Conservation (phyloP, 139 green algal genomes). For the Dunaliella primolecta region DNA sequence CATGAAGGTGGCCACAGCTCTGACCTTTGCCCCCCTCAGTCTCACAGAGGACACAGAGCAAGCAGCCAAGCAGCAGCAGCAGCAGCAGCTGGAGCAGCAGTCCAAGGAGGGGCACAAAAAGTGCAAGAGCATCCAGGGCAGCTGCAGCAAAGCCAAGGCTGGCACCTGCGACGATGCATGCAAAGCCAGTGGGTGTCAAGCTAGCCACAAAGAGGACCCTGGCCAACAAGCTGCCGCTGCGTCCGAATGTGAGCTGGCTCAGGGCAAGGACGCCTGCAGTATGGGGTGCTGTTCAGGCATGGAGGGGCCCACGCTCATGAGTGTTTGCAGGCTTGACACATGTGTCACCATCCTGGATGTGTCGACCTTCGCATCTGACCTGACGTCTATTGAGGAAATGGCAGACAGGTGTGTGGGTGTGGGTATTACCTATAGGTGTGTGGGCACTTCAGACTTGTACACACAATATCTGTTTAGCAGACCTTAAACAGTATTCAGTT, state of each 20-base stretch:
- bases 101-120: background rate
- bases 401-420: background rate
- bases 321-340: background rate
- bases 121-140: background rate
- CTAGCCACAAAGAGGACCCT: too few species aligned
- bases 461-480: too few species aligned
- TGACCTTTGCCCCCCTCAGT: background rate
- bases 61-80: too few species aligned
- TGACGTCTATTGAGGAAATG: background rate
- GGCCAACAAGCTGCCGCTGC: background rate
- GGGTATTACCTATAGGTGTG: background rate
- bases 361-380: background rate
- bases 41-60: background rate
- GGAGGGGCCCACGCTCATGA: background rate
- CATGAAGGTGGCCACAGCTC: slow-evolving; percentile 37
- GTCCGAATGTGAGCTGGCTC: background rate
- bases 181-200: too few species aligned
- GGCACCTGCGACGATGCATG: too few species aligned
- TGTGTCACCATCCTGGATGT: background rate
- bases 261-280: background rate
- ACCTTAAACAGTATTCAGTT: too few species aligned
- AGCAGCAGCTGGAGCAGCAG: background rate
- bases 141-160: background rate
- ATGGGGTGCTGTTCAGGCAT: background rate
- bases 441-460: too few species aligned